Percentiles rank a stretch among this genome's conserved stretches.
Conservation (phyloP, 331 rosid genomes). For the Quercus phellos region DNA sequence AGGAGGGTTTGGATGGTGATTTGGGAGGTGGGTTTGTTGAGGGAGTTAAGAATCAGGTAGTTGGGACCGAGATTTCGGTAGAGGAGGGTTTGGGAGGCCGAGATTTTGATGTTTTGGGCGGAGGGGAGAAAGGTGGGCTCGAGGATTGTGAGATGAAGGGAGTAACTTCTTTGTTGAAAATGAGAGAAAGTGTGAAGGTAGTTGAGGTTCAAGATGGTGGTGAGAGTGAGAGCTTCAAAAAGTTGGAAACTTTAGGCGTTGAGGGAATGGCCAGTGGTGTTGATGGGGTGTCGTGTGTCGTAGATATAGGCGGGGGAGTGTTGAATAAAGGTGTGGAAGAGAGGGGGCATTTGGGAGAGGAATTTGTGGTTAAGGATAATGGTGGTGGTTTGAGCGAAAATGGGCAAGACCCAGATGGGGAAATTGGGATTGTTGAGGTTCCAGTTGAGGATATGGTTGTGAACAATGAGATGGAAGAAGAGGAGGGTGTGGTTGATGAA, state of each 20-base stretch:
- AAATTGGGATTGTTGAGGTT: conserved; percentile 29
- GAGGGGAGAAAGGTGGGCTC: conserved; percentile 23
- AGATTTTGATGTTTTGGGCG: conserved; percentile 1
- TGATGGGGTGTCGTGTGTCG: too few relatives aligned
- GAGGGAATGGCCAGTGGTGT: background rate
- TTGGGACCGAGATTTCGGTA: conserved; percentile 23
- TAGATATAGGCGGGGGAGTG: background rate
- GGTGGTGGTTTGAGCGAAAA: conserved; percentile 14
- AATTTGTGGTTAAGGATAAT: conserved; percentile 8
- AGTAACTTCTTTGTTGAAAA: conserved; percentile 32
- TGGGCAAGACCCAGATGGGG: conserved; percentile 19
- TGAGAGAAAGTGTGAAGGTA: conserved; percentile 24
- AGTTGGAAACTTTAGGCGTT: conserved; percentile 14
- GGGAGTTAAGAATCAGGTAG: conserved; percentile 28
- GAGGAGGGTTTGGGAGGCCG: conserved; percentile 11
- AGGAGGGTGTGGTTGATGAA: conserved; percentile 28
- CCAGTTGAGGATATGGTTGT: conserved; percentile 36
- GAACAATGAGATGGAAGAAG: conserved; percentile 26
- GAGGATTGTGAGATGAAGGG: conserved; percentile 40
- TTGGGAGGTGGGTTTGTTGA: conserved; percentile 21
- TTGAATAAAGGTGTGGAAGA: background rate
- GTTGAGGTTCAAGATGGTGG: background rate
- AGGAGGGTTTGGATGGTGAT: conserved; percentile 22
- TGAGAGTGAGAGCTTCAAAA: conserved; percentile 15
- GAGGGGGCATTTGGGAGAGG: background rate